phyloP scores from a whole-genome alignment of 2,329 filamentous ascomycete species.

The Didymella segeticola region DNA sequence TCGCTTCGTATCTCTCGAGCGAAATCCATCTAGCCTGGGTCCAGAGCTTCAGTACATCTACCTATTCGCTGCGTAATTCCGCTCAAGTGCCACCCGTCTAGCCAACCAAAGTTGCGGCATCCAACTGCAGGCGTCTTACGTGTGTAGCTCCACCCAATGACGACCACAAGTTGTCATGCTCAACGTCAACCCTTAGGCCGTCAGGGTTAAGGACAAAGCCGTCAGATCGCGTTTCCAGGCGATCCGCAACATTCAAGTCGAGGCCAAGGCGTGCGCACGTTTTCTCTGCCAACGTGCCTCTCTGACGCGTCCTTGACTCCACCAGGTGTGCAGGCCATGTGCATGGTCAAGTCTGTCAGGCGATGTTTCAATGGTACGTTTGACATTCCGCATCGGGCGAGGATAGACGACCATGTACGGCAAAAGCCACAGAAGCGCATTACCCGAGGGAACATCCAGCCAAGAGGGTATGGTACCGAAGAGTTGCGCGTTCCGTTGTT shows the following conservation, averaged over 20 bases:
- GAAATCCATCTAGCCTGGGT: conserved; percentile 1
- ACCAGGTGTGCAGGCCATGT: conserved; percentile 2
- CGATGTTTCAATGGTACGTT: conserved; percentile 15
- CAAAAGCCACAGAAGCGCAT: conserved; percentile 1
- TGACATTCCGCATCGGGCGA: conserved; percentile 5
- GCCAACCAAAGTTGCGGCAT: conserved; percentile 2
- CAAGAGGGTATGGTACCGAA: not conserved
- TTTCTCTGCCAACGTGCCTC: conserved; percentile 1
- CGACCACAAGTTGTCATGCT: conserved; percentile 8
- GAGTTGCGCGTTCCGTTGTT: not conserved
- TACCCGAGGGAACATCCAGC: conserved; percentile 2
- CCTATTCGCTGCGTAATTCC: conserved; percentile 8
- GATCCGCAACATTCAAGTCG: not conserved
- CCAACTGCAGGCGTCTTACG: conserved; percentile 11
- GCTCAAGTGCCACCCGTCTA: not conserved
- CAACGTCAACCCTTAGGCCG: conserved; percentile 6
- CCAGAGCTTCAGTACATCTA: conserved; percentile 1
- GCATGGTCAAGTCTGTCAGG: conserved; percentile 16
- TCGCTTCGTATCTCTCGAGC: conserved; percentile 8
- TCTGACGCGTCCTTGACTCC: conserved; percentile 9
- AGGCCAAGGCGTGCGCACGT: conserved; percentile 3
- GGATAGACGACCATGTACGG: conserved; percentile 10
- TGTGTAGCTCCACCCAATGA: conserved; percentile 21
- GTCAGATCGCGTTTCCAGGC: conserved; percentile 2
- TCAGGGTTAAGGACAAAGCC: not conserved